Evolutionary conservation across 441 rosid species (phyloP), one percentile per base, ranked within the genome.

Genomic region (Gossypium schwendimanii): DNA sequence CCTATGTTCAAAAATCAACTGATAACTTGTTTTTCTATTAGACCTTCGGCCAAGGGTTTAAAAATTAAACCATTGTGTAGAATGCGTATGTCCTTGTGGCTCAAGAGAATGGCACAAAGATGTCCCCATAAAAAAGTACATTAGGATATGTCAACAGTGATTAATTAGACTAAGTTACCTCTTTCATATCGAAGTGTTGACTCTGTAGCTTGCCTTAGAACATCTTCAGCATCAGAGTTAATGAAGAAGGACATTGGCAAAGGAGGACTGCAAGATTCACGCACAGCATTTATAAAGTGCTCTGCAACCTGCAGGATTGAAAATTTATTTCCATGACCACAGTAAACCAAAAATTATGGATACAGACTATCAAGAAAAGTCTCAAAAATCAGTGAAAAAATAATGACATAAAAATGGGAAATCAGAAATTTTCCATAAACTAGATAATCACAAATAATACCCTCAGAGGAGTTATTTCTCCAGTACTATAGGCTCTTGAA

Each of bases 211-310:
- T 90, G 91, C 65, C 77, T 78, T 9, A 86, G 66, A 75, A 90
- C 87, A 67, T 90, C 91, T 39, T 82, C 71, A 6, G 68, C 45
- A 53, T 84, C 70, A 52, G 75, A 84, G 73, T 72, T 81, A 63
- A 90, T 87, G 76, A 90, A 90, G 75, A 88, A 88, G 12, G 85
- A 82, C 96, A 90, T 90, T 33, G 84, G 63, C 73, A 80, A 14
- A 7, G 82, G 74, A 60, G 78, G 75, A 20, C 59, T 63, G 4
- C 81, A 85, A 62, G 87, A 83, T 75, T 87, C 86, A n/a, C 20
- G 26, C 3, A 85, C 85, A 1, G 85, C 86, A 44, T 73, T 78
- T 76, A 90, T 77, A 53, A 90, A 78, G 17, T 83, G 75, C 68
- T 87, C 84, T 20, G 93, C 93, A 26, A 87, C 91, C 92, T 90